Evolutionary conservation across 2,329 filamentous ascomycete genomes (phyloP).

Genomic region (Trichoderma koningiopsis): DNA sequence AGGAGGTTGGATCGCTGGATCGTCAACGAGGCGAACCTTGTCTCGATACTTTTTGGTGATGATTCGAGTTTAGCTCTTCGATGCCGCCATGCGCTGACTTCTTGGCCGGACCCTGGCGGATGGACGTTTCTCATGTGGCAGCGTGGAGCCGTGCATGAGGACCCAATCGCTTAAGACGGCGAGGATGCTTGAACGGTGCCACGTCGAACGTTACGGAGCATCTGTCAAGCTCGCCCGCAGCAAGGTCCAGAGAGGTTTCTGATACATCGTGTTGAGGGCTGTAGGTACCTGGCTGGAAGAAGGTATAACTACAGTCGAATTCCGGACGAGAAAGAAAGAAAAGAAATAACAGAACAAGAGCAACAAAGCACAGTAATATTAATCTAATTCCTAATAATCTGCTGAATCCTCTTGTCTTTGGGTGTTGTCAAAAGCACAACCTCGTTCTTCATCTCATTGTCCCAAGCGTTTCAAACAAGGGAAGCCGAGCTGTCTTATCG

Average conservation of each 20-base stretch:
- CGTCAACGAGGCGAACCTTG: not conserved
- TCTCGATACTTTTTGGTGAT: not conserved
- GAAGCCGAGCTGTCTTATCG: conserved; percentile 11
- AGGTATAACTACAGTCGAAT: conserved; percentile 16
- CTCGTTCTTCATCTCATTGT: not conserved
- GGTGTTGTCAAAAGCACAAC: not conserved
- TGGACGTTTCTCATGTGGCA: conserved; percentile 8
- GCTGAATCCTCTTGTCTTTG: not conserved
- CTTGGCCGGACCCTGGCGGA: conserved; percentile 1
- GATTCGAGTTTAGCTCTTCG: not conserved
- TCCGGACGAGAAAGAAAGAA: not conserved
- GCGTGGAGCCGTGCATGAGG: conserved; percentile 19
- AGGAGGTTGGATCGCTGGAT: conserved; percentile 6
- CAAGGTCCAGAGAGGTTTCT: conserved; percentile 14
- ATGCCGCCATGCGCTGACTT: conserved; percentile 16
- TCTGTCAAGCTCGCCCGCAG: conserved; percentile 17
- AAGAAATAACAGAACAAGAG: not conserved
- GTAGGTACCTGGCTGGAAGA: not conserved
- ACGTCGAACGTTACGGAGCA: conserved; percentile 22
- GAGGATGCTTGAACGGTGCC: conserved; percentile 25
- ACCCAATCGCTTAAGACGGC: conserved; percentile 22
- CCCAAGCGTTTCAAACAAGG: not conserved
- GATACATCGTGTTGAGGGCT: conserved; percentile 1
- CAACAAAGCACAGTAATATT: not conserved
- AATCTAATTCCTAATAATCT: conserved; percentile 2